These are phyloP conservation scores for Urostyla sp. DNA, from an alignment of 73 alveolate genomes.

Conservation along the genomic window DNA sequence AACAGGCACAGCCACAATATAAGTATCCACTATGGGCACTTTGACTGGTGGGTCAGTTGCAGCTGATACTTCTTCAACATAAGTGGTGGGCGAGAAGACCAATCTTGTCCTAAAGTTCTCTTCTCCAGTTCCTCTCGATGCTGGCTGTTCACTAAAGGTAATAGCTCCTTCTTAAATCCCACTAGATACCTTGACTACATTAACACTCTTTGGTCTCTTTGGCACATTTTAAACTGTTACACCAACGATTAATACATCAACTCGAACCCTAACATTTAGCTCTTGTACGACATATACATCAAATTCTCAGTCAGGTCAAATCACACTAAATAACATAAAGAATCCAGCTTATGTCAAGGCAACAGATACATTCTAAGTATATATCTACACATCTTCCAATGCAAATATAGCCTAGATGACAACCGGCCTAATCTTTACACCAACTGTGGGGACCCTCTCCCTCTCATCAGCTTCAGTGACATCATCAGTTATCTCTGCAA, in stretches of 20 bases:
- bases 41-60: neutral
- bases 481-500: neutral
- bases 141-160: conserved; percentile 55
- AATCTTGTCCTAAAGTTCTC: conserved; percentile 28
- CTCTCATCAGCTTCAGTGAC: conserved; percentile 1
- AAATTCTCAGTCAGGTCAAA: conserved; percentile 29
- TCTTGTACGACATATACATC: conserved; percentile 50
- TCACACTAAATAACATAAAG: conserved; percentile 14
- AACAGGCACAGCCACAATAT: conserved; percentile 23
- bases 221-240: conserved; percentile 41
- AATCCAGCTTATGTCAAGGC: conserved; percentile 53
- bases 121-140: conserved; percentile 71
- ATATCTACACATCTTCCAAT: conserved; percentile 10
- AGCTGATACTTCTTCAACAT: conserved; percentile 7
- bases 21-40: conserved; percentile 43
- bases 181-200: conserved; percentile 18
- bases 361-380: conserved; percentile 31
- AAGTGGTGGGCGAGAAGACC: conserved; percentile 50
- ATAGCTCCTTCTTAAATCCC: conserved; percentile 54
- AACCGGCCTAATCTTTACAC: conserved; percentile 66
- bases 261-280: conserved; percentile 50
- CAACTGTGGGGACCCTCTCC: conserved; percentile 42
- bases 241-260: conserved; percentile 1
- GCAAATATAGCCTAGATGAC: conserved; percentile 35
- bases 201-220: conserved; percentile 39